Conservation (phyloP, 2,329 filamentous ascomycete species). For the Pestalotiopsis sp. region DNA sequence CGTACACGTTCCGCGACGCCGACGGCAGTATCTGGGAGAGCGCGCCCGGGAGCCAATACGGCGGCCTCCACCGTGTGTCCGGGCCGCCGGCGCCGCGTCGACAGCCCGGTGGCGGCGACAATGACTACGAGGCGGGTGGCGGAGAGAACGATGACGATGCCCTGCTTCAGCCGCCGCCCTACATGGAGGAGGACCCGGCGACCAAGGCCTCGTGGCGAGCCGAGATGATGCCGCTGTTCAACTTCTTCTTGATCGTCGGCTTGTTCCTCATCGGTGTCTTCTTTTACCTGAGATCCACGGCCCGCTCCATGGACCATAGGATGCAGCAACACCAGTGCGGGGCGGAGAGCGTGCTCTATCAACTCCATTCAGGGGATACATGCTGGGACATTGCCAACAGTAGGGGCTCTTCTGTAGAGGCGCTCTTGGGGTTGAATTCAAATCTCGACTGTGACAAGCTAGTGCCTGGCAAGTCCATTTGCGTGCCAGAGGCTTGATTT, state of each 20-base stretch:
- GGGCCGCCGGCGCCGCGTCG: constrained; percentile 15
- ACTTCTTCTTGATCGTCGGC: constrained; percentile 57
- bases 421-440: constrained; percentile 45
- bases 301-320: constrained; percentile 14
- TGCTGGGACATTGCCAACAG: constrained; percentile 54
- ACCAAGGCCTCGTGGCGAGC: constrained; percentile 47
- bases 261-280: constrained; percentile 52
- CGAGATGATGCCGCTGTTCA: constrained; percentile 56
- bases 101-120: constrained; percentile 16
- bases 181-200: constrained; percentile 6
- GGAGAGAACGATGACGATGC: constrained; percentile 21
- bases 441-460: constrained; percentile 50
- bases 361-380: constrained; percentile 48
- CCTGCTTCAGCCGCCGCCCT: constrained; percentile 19
- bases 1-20: constrained; percentile 46
- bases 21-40: constrained; percentile 47
- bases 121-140: neutral
- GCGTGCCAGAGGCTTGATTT: constrained; percentile 36
- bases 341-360: constrained; percentile 35
- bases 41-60: constrained; percentile 46
- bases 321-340: constrained; percentile 26
- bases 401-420: constrained; percentile 44
- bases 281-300: constrained; percentile 44
- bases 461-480: constrained; percentile 42
- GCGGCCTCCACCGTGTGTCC: constrained; percentile 35